Base-by-base conservation (phyloP, 176 grass and related monocot genomes). In the Lolium rigidum region DNA sequence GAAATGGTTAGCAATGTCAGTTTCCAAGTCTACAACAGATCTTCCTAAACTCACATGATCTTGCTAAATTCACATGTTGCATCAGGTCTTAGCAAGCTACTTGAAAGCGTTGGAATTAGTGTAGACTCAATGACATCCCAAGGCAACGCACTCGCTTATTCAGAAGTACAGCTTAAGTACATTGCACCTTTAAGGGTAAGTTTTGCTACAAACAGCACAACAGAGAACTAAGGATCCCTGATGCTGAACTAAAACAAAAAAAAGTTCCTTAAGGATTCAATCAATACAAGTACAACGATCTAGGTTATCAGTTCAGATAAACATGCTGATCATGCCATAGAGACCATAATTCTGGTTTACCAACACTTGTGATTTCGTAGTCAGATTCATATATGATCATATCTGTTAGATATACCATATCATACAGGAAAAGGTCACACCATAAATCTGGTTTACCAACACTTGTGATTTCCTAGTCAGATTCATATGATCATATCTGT, bases 151-250 rank as follows among this genome's bases (percentile, higher is more conserved):
- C 46, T 88, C 21, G 85, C 83, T 47, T 74, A 90, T 74, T 88
- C 79, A 20, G 82, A 90, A 44, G 57, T 86, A 56, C 63, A 90
- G 7, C 85, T 95, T 17, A 92, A 88, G 81, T 95, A 59, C 62
- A 84, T 80, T 76, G 86, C 85, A 83, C 87, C 88, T 81, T 79
- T 92, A 84, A 86, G 66, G 68, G 90, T 92, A 92, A 17, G 70
- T 11, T 79, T 65, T 80, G n/a, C 59, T 6, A 20, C n/a, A 25
- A 13, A 60, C 21, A 83, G 0, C 52, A 73, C 21, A 72, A 4
- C 22, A 28, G 0, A 83, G 6, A 83, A 35, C 15, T 20, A 60
- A 74, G 41, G 64, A 31, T 6, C 2, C 57, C 38, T 47, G 10
- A 73, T 74, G 37, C 56, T 62, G 55, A 74, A 49, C 39, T 18